Evolutionary conservation across 768 basidiomycete species (phyloP).

Genomic region (Podaxis rugospora): DNA sequence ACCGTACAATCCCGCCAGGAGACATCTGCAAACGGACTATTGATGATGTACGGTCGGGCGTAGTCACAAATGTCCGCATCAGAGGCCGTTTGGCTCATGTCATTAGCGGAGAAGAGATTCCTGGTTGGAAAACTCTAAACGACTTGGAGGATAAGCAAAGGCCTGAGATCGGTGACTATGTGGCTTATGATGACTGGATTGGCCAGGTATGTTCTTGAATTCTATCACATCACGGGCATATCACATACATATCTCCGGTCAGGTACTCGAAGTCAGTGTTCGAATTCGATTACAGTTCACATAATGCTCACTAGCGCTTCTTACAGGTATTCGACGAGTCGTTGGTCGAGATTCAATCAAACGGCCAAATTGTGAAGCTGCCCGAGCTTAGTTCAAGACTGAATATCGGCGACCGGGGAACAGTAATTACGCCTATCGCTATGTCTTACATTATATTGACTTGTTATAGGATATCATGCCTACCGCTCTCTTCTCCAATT

Average conservation of each 20-base stretch:
- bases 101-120: conserved; percentile 54
- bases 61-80: conserved; percentile 61
- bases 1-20: conserved; percentile 73
- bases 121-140: conserved; percentile 57
- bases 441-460: not conserved
- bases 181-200: conserved; percentile 81
- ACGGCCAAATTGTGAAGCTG: conserved; percentile 61
- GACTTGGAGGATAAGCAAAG: conserved; percentile 55
- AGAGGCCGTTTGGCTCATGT: conserved; percentile 72
- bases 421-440: conserved; percentile 38
- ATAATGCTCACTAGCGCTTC: conserved; percentile 13
- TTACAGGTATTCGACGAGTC: conserved; percentile 80
- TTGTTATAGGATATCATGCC: conserved; percentile 60
- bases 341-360: conserved; percentile 58
- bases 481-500: conserved; percentile 29
- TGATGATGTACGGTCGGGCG: conserved; percentile 71
- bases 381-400: conserved; percentile 77
- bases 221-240: conserved; percentile 2
- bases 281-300: conserved; percentile 1
- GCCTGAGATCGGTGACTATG: conserved; percentile 78
- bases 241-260: conserved; percentile 12
- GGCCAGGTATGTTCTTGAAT: conserved; percentile 65
- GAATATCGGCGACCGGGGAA: conserved; percentile 69
- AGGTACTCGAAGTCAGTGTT: conserved; percentile 72
- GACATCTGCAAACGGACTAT: conserved; percentile 80